These are phyloP conservation scores for Cruciata laevipes DNA, from an alignment of 257 asterid species.

Conservation along the genomic window DNA sequence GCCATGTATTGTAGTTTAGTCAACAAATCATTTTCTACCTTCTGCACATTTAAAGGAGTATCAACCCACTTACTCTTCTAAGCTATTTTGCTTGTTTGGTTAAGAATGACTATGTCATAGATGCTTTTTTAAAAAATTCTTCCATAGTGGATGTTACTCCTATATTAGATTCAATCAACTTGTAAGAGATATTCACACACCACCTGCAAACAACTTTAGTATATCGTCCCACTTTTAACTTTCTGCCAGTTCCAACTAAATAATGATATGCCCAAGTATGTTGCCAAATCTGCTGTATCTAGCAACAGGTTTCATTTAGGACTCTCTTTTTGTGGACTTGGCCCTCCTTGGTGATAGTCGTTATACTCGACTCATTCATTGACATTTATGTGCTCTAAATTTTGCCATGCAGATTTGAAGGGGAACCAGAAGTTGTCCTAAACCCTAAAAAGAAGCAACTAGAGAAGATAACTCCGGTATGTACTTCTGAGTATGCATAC, in stretches of 20 bases:
- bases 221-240: not conserved
- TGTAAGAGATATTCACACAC: not conserved
- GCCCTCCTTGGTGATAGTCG: not conserved
- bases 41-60: not conserved
- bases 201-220: not conserved
- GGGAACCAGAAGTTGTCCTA: constrained; percentile 83
- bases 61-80: not conserved
- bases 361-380: not conserved
- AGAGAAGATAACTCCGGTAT: constrained; percentile 84
- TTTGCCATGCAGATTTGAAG: constrained; percentile 49
- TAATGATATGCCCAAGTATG: not conserved
- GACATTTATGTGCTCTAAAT: not conserved
- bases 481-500: constrained; percentile 2
- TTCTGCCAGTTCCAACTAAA: not conserved
- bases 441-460: constrained; percentile 98
- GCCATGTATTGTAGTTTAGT: not conserved
- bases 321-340: not conserved
- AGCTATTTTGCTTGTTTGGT: not conserved
- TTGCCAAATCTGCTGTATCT: not conserved
- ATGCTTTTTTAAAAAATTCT: not conserved
- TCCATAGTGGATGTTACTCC: not conserved
- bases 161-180: no score
- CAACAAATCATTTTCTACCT: not conserved
- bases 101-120: not conserved
- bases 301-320: not conserved